Conservation (phyloP, 352 stramenopile species). For the Blastocystis sp. region DNA sequence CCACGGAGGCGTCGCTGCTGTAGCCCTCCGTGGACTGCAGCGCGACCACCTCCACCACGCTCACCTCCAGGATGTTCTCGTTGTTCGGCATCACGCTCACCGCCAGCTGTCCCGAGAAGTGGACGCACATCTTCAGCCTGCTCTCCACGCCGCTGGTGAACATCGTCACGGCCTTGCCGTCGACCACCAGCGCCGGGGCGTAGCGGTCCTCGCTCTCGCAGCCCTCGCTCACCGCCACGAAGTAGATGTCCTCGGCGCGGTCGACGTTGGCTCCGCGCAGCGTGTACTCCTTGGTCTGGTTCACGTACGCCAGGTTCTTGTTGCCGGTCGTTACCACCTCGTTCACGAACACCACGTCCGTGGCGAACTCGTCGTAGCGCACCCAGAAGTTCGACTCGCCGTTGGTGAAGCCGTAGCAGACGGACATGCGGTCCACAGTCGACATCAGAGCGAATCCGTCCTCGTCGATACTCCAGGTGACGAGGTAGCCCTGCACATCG, state of each 20-base stretch:
- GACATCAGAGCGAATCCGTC: neutral
- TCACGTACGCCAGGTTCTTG: conserved; percentile 13
- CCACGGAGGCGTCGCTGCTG: neutral
- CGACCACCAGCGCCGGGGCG: neutral
- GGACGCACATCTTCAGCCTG: conserved; percentile 43
- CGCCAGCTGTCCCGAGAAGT: neutral
- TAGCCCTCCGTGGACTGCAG: conserved; percentile 40
- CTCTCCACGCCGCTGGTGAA: neutral
- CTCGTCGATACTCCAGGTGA: neutral
- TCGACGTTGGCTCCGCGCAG: conserved; percentile 4
- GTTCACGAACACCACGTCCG: conserved; percentile 40
- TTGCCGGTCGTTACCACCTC: neutral
- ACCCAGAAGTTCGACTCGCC: conserved; percentile 8
- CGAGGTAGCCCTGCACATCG: neutral
- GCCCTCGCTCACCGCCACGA: neutral
- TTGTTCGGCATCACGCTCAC: neutral
- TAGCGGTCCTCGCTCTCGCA: neutral
- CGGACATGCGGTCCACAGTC: neutral
- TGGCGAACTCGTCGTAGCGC: conserved; percentile 11
- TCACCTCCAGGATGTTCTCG: conserved; percentile 29
- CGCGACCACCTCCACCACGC: neutral
- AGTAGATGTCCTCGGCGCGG: neutral
- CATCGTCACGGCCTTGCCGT: neutral
- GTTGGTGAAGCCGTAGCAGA: conserved; percentile 52
- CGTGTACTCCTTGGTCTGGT: conserved; percentile 20